A percentile compares a stretch with the other conserved stretches of the same genome.
Evolutionary conservation across 1,284 basidiomycete species (phyloP).

Genomic region (Salmacisia buchloeana): DNA sequence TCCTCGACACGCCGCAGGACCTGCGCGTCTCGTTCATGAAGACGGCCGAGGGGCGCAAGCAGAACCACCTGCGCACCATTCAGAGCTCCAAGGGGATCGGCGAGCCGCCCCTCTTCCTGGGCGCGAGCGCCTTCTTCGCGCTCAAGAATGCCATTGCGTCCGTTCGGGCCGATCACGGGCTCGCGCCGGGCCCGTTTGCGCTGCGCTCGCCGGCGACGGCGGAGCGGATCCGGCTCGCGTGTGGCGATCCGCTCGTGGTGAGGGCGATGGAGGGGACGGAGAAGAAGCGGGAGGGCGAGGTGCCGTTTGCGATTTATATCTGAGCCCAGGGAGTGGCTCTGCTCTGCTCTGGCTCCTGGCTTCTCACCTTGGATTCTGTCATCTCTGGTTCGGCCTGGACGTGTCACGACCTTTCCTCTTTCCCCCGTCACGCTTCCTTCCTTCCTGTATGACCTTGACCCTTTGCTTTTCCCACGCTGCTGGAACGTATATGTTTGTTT

Average conservation of each 20-base stretch:
- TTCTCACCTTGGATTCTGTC: too few relatives aligned
- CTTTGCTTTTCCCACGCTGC: too few relatives aligned
- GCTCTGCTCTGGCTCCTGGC: too few relatives aligned
- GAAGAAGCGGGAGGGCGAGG: background rate
- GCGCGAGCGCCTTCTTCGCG: conserved; percentile 45
- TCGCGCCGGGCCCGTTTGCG: conserved; percentile 25
- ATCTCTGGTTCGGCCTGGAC: too few relatives aligned
- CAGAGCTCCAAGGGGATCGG: conserved; percentile 40
- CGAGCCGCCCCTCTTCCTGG: conserved; percentile 51
- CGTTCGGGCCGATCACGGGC: conserved; percentile 37
- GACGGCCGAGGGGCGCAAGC: conserved; percentile 25
- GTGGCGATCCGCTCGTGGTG: conserved; percentile 38
- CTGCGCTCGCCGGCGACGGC: conserved; percentile 48
- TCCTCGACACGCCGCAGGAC: conserved; percentile 49
- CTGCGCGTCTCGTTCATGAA: conserved; percentile 49
- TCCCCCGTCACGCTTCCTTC: too few relatives aligned
- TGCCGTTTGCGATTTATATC: background rate
- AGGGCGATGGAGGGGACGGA: conserved; percentile 33
- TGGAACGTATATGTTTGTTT: too few relatives aligned
- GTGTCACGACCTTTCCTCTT: too few relatives aligned
- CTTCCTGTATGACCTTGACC: too few relatives aligned
- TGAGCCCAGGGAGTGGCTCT: background rate
- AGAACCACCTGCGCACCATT: conserved; percentile 41
- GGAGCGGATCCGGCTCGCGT: conserved; percentile 48
- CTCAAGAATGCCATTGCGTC: conserved; percentile 46